Evolutionary conservation across 345 rosid species (phyloP).

Genomic region (Brassica napus): DNA sequence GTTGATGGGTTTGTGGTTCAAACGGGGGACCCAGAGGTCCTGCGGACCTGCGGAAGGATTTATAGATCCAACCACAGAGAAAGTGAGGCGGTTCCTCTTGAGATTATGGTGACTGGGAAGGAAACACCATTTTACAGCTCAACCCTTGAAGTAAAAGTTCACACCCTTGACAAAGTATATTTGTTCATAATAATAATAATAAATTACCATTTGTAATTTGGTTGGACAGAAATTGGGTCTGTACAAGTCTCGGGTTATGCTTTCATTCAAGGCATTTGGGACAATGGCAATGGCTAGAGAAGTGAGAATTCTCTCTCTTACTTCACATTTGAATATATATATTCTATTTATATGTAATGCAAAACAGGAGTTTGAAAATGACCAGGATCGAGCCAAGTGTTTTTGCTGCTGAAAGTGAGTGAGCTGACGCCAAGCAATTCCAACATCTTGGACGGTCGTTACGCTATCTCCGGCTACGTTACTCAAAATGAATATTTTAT

Average conservation of each 20-base stretch:
- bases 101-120: slow-evolving; percentile 78
- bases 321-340: neutral
- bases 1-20: slow-evolving; percentile 99
- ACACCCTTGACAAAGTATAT: neutral
- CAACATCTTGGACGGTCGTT: slow-evolving; percentile 92
- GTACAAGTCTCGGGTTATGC: too few relatives aligned
- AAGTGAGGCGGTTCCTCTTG: slow-evolving; percentile 76
- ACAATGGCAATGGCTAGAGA: slow-evolving; percentile 99
- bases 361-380: slow-evolving; percentile 84
- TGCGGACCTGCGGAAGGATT: slow-evolving; percentile 89
- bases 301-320: slow-evolving; percentile 46
- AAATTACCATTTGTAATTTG: neutral
- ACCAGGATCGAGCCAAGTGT: slow-evolving; percentile 92
- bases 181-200: too few relatives aligned
- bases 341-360: neutral
- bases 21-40: slow-evolving; percentile 81
- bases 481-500: slow-evolving; percentile 74
- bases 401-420: slow-evolving; percentile 80
- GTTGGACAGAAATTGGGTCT: too few relatives aligned
- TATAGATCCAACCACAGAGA: slow-evolving; percentile 91
- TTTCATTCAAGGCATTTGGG: too few relatives aligned
- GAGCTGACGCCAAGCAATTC: slow-evolving; percentile 94
- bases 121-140: slow-evolving; percentile 77
- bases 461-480: slow-evolving; percentile 67
- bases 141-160: slow-evolving; percentile 61